Conservation (phyloP, 805 yeast genomes). For the Kurtzmaniella fragi region DNA sequence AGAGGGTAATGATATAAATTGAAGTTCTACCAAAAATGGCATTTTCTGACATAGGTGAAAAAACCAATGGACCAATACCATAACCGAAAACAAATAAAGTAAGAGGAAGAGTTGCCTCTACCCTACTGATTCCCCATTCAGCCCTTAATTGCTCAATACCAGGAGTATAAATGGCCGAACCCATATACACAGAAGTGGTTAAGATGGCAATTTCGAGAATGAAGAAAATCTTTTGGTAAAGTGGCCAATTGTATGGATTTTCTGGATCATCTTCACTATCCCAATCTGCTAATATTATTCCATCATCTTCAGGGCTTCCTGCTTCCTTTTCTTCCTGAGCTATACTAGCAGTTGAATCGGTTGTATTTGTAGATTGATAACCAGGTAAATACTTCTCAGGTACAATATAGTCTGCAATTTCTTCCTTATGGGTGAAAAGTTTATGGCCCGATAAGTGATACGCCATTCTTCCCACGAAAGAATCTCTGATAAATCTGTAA, state of each 20-base stretch:
- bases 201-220: slow-evolving; percentile 37
- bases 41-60: slow-evolving; percentile 51
- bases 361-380: neutral
- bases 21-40: slow-evolving; percentile 44
- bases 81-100: slow-evolving; percentile 53
- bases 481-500: slow-evolving; percentile 22
- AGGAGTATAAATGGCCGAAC: slow-evolving; percentile 49
- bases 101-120: slow-evolving; percentile 37
- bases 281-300: slow-evolving; percentile 13
- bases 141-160: slow-evolving; percentile 36
- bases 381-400: slow-evolving; percentile 26
- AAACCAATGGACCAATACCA: slow-evolving; percentile 52
- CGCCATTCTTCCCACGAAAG: slow-evolving; percentile 24
- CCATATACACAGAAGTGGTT: slow-evolving; percentile 47
- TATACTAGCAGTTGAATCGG: slow-evolving; percentile 3
- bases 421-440: slow-evolving; percentile 21
- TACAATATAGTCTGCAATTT: slow-evolving; percentile 20
- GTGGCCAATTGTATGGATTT: slow-evolving; percentile 55
- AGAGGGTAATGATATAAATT: slow-evolving; percentile 39
- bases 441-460: slow-evolving; percentile 24
- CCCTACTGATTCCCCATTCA: slow-evolving; percentile 39
- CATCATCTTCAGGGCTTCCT: neutral
- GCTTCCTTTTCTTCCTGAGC: slow-evolving; percentile 3
- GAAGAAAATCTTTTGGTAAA: slow-evolving; percentile 31
- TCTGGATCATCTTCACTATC: slow-evolving; percentile 48